These are phyloP conservation scores for Xylaria longipes DNA, from an alignment of 495 filamentous ascomycete genomes.

Conservation along the genomic window DNA sequence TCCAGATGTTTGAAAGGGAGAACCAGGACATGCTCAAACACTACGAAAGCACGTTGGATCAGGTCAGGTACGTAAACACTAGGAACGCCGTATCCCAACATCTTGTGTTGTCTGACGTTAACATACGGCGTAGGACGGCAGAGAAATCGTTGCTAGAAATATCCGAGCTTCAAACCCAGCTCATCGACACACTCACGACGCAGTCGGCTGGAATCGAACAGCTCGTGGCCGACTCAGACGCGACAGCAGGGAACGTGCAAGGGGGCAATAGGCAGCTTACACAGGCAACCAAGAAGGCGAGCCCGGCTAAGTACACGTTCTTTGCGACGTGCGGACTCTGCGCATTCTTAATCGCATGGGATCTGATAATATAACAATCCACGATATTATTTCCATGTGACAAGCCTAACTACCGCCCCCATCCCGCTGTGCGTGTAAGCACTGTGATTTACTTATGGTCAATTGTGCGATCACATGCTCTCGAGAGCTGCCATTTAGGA, in stretches of 20 bases:
- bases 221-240: slow-evolving; percentile 81
- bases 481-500: not conserved
- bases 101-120: not conserved
- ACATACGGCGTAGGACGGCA: slow-evolving; percentile 72
- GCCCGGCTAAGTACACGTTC: slow-evolving; percentile 88
- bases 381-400: not conserved
- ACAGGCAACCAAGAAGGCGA: slow-evolving; percentile 77
- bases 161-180: slow-evolving; percentile 85
- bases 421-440: no score
- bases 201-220: slow-evolving; percentile 89
- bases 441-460: not conserved
- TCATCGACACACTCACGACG: slow-evolving; percentile 80
- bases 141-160: slow-evolving; percentile 94
- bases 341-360: slow-evolving; percentile 85
- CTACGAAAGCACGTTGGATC: slow-evolving; percentile 88
- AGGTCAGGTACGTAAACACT: slow-evolving; percentile 75
- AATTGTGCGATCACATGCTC: slow-evolving; percentile 23
- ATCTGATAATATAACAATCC: slow-evolving; percentile 74
- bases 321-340: slow-evolving; percentile 85
- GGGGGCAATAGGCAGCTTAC: slow-evolving; percentile 92
- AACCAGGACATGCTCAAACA: slow-evolving; percentile 91
- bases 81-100: not conserved
- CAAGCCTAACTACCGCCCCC: not conserved
- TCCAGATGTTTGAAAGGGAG: slow-evolving; percentile 91
- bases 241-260: slow-evolving; percentile 83